Conservation (phyloP, 2,329 filamentous ascomycete species). For the Botryotinia narcissicola region DNA sequence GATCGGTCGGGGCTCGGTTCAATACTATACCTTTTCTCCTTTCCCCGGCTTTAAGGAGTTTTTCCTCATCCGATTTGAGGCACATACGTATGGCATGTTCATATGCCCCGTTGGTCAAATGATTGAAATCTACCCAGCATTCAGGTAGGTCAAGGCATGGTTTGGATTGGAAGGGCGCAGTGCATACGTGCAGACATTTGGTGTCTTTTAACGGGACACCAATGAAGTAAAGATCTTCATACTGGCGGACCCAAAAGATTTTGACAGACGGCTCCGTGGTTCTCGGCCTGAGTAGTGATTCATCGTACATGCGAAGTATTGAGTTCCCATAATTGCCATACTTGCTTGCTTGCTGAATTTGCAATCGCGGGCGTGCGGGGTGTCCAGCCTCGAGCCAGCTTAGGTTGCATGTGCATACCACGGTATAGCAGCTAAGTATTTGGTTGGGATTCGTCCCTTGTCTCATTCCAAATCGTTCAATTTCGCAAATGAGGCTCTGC, state of each 20-base stretch:
- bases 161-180: constrained; percentile 11
- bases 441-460: constrained; percentile 2
- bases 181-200: neutral
- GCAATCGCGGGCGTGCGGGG: neutral
- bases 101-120: constrained; percentile 13
- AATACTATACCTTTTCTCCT: neutral
- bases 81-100: constrained; percentile 1
- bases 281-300: constrained; percentile 7
- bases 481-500: neutral
- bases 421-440: neutral
- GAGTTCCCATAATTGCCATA: neutral
- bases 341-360: neutral
- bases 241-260: neutral
- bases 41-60: neutral
- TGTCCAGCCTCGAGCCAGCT: neutral
- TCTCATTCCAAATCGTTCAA: neutral
- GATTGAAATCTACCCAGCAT: constrained; percentile 11
- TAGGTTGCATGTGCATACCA: neutral
- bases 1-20: neutral
- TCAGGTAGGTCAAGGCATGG: constrained; percentile 6
- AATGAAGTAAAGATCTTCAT: constrained; percentile 1
- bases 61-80: neutral
- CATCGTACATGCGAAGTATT: constrained; percentile 13
- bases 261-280: neutral
- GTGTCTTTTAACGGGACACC: neutral